phyloP scores from a whole-genome alignment of 2,329 filamentous ascomycete species.

The Myriosclerotinia duriaeana region DNA sequence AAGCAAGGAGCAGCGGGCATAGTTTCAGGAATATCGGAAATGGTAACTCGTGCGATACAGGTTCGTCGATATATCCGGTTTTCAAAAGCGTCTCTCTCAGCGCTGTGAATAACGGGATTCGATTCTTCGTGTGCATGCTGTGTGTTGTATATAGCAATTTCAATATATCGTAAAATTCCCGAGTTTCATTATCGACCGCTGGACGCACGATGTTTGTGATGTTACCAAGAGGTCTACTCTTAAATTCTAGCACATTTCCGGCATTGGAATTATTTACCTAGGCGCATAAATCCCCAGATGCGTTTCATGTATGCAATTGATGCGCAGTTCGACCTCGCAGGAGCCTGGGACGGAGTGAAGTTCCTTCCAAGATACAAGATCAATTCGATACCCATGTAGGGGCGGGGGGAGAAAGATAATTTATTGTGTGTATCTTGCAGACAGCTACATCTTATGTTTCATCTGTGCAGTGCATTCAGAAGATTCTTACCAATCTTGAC shows the following conservation, averaged over 20 bases:
- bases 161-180: background rate
- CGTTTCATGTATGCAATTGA: background rate
- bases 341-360: background rate
- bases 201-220: background rate
- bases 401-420: no score
- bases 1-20: background rate
- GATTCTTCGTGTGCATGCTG: background rate
- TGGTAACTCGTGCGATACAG: background rate
- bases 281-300: background rate
- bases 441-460: background rate
- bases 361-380: background rate
- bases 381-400: slow-evolving; percentile 1
- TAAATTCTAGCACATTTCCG: no score
- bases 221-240: background rate
- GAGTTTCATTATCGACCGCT: background rate
- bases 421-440: background rate
- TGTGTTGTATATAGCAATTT: background rate
- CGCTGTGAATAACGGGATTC: background rate
- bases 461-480: background rate
- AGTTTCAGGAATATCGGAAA: background rate
- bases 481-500: background rate
- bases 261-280: background rate
- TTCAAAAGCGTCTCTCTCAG: background rate
- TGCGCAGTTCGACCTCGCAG: background rate
- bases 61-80: background rate